Conservation (phyloP, 2,329 filamentous ascomycete species). For the Exophiala spinifera region DNA sequence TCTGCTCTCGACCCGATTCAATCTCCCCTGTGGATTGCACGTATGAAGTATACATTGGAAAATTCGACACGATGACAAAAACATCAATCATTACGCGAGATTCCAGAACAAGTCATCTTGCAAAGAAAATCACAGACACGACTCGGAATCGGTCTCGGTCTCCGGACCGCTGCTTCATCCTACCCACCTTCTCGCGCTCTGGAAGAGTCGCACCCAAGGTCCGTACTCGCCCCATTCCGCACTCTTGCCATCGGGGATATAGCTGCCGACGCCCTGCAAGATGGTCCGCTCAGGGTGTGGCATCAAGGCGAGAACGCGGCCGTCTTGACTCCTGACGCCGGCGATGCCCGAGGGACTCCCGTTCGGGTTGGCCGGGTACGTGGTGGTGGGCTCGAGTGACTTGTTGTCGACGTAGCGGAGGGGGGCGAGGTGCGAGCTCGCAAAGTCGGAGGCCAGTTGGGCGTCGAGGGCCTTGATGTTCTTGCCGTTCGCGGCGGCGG, state of each 20-base stretch:
- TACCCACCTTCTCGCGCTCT: constrained; percentile 84
- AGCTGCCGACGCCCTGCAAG: constrained; percentile 74
- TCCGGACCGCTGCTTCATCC: constrained; percentile 46
- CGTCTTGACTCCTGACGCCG: constrained; percentile 72
- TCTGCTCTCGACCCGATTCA: too few species aligned
- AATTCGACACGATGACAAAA: too few species aligned
- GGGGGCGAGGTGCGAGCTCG: constrained; percentile 66
- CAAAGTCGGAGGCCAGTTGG: constrained; percentile 44
- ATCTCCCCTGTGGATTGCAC: too few species aligned
- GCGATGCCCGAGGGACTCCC: constrained; percentile 79
- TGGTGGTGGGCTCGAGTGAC: constrained; percentile 65
- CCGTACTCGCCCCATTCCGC: constrained; percentile 75
- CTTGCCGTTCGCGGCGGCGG: too few species aligned
- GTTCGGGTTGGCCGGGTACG: constrained; percentile 87
- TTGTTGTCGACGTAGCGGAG: constrained; percentile 85
- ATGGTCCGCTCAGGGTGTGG: constrained; percentile 91
- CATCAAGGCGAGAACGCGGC: constrained; percentile 84
- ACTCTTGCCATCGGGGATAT: constrained; percentile 60
- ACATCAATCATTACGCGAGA: too few species aligned
- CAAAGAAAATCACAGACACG: too few species aligned
- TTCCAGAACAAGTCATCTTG: too few species aligned
- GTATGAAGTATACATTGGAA: too few species aligned
- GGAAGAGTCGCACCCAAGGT: constrained; percentile 83
- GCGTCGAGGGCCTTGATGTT: constrained; percentile 42
- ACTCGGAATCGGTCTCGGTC: too few species aligned